phyloP scores from a whole-genome alignment of 345 rosid species.

The Eucalyptus decipiens region DNA sequence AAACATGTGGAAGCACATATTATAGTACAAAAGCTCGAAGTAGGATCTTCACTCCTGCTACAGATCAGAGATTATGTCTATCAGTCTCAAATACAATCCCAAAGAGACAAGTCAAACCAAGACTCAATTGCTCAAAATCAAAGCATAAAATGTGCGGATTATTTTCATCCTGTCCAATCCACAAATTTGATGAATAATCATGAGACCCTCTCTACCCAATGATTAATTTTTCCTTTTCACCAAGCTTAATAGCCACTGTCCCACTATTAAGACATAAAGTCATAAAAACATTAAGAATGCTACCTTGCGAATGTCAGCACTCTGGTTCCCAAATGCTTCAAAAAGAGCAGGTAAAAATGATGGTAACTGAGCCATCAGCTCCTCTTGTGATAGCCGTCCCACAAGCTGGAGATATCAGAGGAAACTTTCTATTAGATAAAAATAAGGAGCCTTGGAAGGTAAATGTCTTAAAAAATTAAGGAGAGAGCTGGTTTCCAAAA shows the following conservation, averaged over 20 bases:
- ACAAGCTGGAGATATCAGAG: constrained; percentile 24
- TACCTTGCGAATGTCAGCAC: constrained; percentile 62
- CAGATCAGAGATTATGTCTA: neutral
- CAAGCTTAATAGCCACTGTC: neutral
- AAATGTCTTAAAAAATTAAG: neutral
- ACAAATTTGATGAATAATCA: neutral
- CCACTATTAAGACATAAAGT: neutral
- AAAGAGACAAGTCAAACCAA: neutral
- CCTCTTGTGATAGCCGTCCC: constrained; percentile 41
- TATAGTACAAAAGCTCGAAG: neutral
- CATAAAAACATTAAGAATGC: neutral
- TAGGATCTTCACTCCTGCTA: neutral
- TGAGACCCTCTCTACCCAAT: neutral
- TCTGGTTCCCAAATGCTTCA: constrained; percentile 53
- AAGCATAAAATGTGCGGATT: neutral
- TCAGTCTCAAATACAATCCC: neutral
- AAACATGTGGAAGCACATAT: neutral
- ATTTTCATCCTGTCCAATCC: neutral
- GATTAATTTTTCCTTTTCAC: neutral
- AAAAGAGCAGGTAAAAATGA: constrained; percentile 50
- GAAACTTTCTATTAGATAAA: neutral
- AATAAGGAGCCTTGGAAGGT: neutral
- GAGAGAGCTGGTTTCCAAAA: neutral
- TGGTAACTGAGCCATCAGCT: constrained; percentile 41
- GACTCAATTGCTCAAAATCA: neutral